Percentiles rank a stretch among this genome's conserved stretches.
These are phyloP conservation scores for Ceratocystis harringtonii DNA, from an alignment of 2,329 filamentous ascomycete genomes.

Conservation along the genomic window DNA sequence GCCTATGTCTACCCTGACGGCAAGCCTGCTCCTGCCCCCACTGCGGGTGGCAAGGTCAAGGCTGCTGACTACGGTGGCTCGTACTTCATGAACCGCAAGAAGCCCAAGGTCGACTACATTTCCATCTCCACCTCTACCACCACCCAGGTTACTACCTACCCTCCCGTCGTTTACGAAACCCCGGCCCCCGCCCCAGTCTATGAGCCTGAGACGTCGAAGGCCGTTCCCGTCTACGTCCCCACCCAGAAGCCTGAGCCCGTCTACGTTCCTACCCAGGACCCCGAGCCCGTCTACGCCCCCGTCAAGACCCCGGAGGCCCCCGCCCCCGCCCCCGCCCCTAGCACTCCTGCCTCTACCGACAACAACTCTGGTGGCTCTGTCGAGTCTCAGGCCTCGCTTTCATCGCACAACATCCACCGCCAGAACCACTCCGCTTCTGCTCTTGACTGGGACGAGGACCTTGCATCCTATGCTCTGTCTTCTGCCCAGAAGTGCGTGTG, in stretches of 20 bases:
- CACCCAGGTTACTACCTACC: slow-evolving; percentile 20
- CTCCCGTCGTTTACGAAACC: slow-evolving; percentile 21
- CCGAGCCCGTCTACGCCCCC: neutral
- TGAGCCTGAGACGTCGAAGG: slow-evolving; percentile 19
- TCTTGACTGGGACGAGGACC: slow-evolving; percentile 49
- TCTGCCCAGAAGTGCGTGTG: slow-evolving; percentile 57
- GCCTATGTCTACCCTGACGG: slow-evolving; percentile 21
- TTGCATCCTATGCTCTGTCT: slow-evolving; percentile 47
- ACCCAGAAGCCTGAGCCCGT: slow-evolving; percentile 11
- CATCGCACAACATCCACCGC: slow-evolving; percentile 76
- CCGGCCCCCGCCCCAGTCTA: slow-evolving; percentile 19
- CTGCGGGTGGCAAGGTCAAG: slow-evolving; percentile 12
- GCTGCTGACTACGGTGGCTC: slow-evolving; percentile 4
- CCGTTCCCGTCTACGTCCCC: slow-evolving; percentile 13
- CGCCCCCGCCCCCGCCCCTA: slow-evolving; percentile 4
- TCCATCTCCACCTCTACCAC: slow-evolving; percentile 13
- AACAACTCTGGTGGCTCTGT: slow-evolving; percentile 22
- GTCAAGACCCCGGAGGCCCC: neutral
- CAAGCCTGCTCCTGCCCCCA: slow-evolving; percentile 18
- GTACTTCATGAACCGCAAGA: slow-evolving; percentile 15
- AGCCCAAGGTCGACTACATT: slow-evolving; percentile 4
- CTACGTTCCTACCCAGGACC: slow-evolving; percentile 10
- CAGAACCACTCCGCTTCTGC: slow-evolving; percentile 57
- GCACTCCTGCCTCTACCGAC: slow-evolving; percentile 7
- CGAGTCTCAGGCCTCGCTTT: slow-evolving; percentile 31